A percentile compares a stretch with the other conserved stretches of the same genome.
phyloP scores from a whole-genome alignment of 2,329 filamentous ascomycete species.

The Pestalotiopsis sp. region DNA sequence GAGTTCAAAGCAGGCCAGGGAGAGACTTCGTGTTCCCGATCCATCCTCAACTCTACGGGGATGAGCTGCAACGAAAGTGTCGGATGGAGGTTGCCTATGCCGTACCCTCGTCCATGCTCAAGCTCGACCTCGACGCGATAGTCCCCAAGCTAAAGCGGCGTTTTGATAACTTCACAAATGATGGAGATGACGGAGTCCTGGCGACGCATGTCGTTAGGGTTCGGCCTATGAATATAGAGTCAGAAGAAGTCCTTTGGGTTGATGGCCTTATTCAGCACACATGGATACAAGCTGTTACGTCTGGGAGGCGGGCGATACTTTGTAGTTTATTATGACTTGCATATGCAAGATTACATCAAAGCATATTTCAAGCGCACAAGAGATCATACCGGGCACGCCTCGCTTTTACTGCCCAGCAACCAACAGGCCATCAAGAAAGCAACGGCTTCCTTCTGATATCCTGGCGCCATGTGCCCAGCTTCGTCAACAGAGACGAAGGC shows the following conservation, averaged over 20 bases:
- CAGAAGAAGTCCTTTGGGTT: background rate
- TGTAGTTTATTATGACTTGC: background rate
- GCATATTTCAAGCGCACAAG: background rate
- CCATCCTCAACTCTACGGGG: background rate
- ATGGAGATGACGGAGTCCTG: background rate
- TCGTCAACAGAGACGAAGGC: conserved; percentile 10
- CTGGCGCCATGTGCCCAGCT: conserved; percentile 13
- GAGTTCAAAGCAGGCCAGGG: background rate
- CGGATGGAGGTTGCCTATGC: background rate
- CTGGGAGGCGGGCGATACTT: background rate
- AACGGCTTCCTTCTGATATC: conserved; percentile 13
- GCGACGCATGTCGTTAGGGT: background rate
- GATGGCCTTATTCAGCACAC: background rate
- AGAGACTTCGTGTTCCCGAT: background rate
- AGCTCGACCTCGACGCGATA: background rate
- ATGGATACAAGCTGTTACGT: background rate
- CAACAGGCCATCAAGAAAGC: conserved; percentile 14
- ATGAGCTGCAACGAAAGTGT: background rate
- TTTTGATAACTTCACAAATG: background rate
- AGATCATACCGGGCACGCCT: conserved; percentile 7
- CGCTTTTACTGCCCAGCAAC: conserved; percentile 1
- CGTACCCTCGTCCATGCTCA: background rate
- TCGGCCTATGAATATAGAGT: background rate
- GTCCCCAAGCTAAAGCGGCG: background rate
- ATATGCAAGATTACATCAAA: too few species aligned